Conservation (phyloP, 257 asterid species). For the Haberlea rhodopensis region DNA sequence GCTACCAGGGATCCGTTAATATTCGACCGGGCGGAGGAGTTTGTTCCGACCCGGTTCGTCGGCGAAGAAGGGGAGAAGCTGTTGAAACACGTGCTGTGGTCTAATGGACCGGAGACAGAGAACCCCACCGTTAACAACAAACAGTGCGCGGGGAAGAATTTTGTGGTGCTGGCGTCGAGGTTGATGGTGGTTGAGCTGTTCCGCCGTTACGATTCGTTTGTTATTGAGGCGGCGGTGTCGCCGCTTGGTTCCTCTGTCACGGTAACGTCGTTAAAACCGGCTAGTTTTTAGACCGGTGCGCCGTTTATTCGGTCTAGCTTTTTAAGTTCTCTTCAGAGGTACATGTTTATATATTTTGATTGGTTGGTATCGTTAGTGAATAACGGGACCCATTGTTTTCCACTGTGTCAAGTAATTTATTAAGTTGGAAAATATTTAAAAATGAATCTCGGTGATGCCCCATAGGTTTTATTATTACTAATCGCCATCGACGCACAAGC, state of each 20-base stretch:
- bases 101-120: slow-evolving; percentile 74
- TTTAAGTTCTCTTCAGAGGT: too few relatives aligned
- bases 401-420: too few relatives aligned
- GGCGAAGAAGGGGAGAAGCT: slow-evolving; percentile 67
- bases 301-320: too few relatives aligned
- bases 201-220: slow-evolving; percentile 77
- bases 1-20: slow-evolving; percentile 78
- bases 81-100: slow-evolving; percentile 73
- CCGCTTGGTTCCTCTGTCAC: slow-evolving; percentile 68
- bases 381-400: too few relatives aligned
- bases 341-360: too few relatives aligned
- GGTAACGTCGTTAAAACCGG: slow-evolving; percentile 68
- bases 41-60: slow-evolving; percentile 61
- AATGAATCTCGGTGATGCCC: too few relatives aligned
- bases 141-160: slow-evolving; percentile 90
- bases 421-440: too few relatives aligned
- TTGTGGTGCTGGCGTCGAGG: slow-evolving; percentile 69
- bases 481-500: too few relatives aligned
- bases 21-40: slow-evolving; percentile 73
- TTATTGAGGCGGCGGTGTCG: slow-evolving; percentile 54
- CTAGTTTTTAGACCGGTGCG: slow-evolving; percentile 48
- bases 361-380: too few relatives aligned
- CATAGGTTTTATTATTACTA: too few relatives aligned
- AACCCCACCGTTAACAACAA: slow-evolving; percentile 52
- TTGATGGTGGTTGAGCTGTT: slow-evolving; percentile 78